Percentiles rank a stretch among this genome's conserved stretches.
Evolutionary conservation across 2,329 filamentous ascomycete species (phyloP).

Genomic region (Decorospora gaudefroyi): DNA sequence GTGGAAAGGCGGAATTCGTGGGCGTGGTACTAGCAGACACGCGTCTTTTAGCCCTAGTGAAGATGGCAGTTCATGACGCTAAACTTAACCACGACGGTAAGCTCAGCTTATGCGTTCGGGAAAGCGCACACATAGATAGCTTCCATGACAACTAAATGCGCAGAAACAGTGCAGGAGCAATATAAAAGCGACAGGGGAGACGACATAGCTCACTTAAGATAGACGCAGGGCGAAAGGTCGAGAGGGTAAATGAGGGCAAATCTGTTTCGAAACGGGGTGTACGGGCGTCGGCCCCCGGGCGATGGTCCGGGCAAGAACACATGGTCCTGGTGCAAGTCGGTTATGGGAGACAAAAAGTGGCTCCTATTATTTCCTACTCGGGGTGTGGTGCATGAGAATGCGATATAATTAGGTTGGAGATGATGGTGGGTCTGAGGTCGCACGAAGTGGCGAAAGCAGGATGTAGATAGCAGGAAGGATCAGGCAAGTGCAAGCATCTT

Average conservation of each 20-base stretch:
- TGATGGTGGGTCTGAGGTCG: slow-evolving; percentile 2
- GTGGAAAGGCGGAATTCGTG: slow-evolving; percentile 7
- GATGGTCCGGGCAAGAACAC: slow-evolving; percentile 23
- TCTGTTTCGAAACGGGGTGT: slow-evolving; percentile 33
- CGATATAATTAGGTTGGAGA: slow-evolving; percentile 16
- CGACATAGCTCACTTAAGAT: slow-evolving; percentile 1
- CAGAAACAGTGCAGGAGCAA: slow-evolving; percentile 19
- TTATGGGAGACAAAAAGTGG: slow-evolving; percentile 7
- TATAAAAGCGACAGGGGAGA: slow-evolving; percentile 23
- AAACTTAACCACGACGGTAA: too few species aligned
- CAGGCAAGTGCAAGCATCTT: too few species aligned
- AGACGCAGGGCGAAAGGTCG: slow-evolving; percentile 2
- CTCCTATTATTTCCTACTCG: too few species aligned
- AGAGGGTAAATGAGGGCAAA: slow-evolving; percentile 31
- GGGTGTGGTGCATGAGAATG: slow-evolving; percentile 5
- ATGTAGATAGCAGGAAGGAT: not conserved
- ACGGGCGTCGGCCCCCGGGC: slow-evolving; percentile 15
- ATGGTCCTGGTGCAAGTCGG: slow-evolving; percentile 24
- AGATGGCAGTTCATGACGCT: too few species aligned
- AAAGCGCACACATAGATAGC: too few species aligned
- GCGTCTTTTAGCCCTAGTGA: slow-evolving; percentile 9
- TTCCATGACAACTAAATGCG: slow-evolving; percentile 6
- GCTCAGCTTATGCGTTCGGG: too few species aligned
- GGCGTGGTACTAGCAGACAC: not conserved
- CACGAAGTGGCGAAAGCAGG: slow-evolving; percentile 3